Evolutionary conservation across 2,329 filamentous ascomycete genomes (phyloP), one percentile per base, ranked within the genome.

Genomic region (Phoma sp.): DNA sequence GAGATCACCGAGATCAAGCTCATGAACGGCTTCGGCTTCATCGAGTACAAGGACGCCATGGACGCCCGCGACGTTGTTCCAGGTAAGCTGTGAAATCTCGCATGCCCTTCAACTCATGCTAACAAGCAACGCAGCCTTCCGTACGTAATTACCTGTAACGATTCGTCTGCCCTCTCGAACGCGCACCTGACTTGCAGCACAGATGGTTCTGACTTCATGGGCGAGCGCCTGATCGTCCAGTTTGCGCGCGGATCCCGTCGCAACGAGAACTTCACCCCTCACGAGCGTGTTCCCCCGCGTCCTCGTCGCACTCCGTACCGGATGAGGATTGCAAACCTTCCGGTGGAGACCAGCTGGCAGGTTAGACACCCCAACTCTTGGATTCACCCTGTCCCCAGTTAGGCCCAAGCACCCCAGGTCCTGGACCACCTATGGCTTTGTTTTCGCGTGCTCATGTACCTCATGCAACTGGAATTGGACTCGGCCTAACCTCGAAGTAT

Each of bases 1-100:
- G 92, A 96, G 77, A 98, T 99, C 76, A 95, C 90, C 67, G 95
- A 99, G 82, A 94, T 99, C 82, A 99, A 99, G 84, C 87, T 99
- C 63, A 99, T 99, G 95, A 98, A 96, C 76, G 95, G 95, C 73
- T 99, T 99, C 76, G 95, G 95, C 76, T 99, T 99, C 83, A 96
- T 99, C 76, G 95, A 99, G 79, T 99, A 98, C 80, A 96, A 97
- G 79, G 95, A 98, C 81, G 88, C 92, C 55, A 91, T 97, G 90
- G 95, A 99, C 81, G 95, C 95, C 67, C 90, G 94, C 75, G 95
- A 99, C 81, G 93, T 99, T 63, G 95, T 99, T 73, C 95, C 95
- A 79, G 94, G 95, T 97, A 86, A 82, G 88, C 19, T 29, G 27
- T n/a, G 15, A 32, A 13, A 73, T 61, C 4, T 58, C 55, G 46